Percentiles rank a stretch among this genome's conserved stretches.
Conservation (phyloP, 495 filamentous ascomycete genomes). For the Cryomyces minteri region DNA sequence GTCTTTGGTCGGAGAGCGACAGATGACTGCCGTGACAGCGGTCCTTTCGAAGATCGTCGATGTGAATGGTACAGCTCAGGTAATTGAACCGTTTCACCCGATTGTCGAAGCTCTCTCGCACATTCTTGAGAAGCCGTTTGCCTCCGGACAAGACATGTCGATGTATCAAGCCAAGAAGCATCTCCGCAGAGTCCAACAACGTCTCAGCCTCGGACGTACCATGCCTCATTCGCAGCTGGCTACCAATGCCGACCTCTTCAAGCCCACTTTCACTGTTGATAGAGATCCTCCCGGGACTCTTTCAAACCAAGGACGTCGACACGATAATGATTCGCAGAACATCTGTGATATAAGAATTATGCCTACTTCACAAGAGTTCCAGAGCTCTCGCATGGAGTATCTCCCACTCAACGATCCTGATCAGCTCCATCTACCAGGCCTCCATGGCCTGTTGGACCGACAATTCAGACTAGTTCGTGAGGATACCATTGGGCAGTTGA, state of each 20-base stretch:
- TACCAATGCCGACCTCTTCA: conserved; percentile 9
- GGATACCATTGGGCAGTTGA: conserved; percentile 43
- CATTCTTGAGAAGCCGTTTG: no score
- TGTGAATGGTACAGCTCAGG: conserved; percentile 3
- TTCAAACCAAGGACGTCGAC: conserved; percentile 33
- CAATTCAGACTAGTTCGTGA: conserved; percentile 53
- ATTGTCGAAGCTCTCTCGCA: background rate
- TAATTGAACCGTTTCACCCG: background rate
- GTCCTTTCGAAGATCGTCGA: conserved; percentile 3
- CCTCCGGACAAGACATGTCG: no score
- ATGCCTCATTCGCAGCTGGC: background rate
- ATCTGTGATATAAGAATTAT: conserved; percentile 44
- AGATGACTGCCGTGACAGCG: conserved; percentile 1
- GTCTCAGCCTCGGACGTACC: conserved; percentile 5
- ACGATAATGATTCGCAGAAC: conserved; percentile 47
- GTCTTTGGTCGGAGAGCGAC: background rate
- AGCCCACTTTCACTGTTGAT: conserved; percentile 19
- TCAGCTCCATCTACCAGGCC: conserved; percentile 36
- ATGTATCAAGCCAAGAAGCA: conserved; percentile 4
- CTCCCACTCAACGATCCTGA: conserved; percentile 34
- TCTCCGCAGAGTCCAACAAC: conserved; percentile 2
- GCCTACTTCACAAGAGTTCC: conserved; percentile 44
- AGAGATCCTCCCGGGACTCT: conserved; percentile 33
- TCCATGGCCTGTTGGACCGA: conserved; percentile 43
- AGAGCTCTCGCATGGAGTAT: conserved; percentile 32